Percentiles rank a stretch among this genome's conserved stretches.
Evolutionary conservation across 495 filamentous ascomycete genomes (phyloP).

Genomic region (Penicillium subrubescens): DNA sequence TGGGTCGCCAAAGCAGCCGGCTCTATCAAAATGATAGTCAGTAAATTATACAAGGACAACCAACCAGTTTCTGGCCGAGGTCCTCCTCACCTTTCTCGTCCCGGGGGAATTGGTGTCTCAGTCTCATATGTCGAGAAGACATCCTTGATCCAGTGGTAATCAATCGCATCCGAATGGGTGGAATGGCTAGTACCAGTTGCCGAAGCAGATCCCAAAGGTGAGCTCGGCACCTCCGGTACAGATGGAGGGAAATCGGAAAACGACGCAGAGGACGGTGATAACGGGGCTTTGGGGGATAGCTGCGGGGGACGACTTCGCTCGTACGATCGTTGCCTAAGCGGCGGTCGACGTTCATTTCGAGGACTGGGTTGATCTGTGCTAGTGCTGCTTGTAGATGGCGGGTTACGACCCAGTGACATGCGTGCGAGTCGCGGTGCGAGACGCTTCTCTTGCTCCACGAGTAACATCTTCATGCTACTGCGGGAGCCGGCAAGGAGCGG

Average conservation of each 20-base stretch:
- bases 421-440: conserved; percentile 39
- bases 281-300: conserved; percentile 34
- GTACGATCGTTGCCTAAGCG: conserved; percentile 38
- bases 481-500: conserved; percentile 37
- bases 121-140: conserved; percentile 48
- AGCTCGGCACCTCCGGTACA: conserved; percentile 44
- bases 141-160: conserved; percentile 55
- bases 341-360: conserved; percentile 31
- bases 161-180: conserved; percentile 26
- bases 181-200: conserved; percentile 40
- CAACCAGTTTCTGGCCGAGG: neutral
- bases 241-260: conserved; percentile 41
- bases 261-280: conserved; percentile 35
- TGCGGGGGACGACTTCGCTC: conserved; percentile 39
- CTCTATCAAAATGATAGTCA: conserved; percentile 33
- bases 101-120: conserved; percentile 39
- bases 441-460: conserved; percentile 42
- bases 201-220: conserved; percentile 39
- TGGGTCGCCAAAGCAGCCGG: conserved; percentile 50
- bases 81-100: conserved; percentile 44
- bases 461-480: conserved; percentile 36
- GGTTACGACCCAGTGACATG: conserved; percentile 35
- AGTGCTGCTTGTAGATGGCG: conserved; percentile 26
- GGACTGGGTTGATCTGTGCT: conserved; percentile 35
- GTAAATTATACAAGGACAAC: neutral